Evolutionary conservation across 2,329 filamentous ascomycete species (phyloP), one percentile per base, ranked within the genome.

Genomic region (Grosmannia huntii): DNA sequence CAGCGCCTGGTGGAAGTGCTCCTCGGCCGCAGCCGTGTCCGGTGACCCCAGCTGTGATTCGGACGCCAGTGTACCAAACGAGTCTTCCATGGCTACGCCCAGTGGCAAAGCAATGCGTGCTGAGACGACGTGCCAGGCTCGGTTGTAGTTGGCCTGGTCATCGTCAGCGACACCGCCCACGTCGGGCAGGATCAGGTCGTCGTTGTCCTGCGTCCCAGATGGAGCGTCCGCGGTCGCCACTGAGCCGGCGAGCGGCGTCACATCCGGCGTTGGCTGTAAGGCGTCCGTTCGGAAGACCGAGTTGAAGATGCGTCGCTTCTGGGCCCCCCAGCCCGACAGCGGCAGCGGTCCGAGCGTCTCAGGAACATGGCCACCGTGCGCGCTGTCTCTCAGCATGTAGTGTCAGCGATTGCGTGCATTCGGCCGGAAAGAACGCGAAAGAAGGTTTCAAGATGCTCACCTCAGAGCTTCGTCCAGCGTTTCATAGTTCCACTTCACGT

Each of bases 91-190:
- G 2, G 79, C 71, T 50, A 80, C 77, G 11, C 78, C 79, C n/a
- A 75, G 68, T 10, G 81, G 79, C 25, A 86, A 72, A 53, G 76
- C 74, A 52, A 86, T 78, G 38, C 73, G 73, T 33, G 78, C 74
- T 19, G 82, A 85, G 60, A 85, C 81, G 31, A 74, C 70, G 65
- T 83, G 79, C 83, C 83, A 86, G 59, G 82, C 80, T 61, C 78
- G 72, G 65, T 85, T 81, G 75, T 78, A 84, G 62, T 74, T 75
- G 57, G 76, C 73, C 68, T 84, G 82, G 62, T 83, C 76, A 14
- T 49, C 48, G 21, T 49, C 48, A 2, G 48, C 50, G 14, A 38
- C 52, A 5, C 53, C 54, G 23, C 51, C 33, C 4, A 56, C 62
- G 23, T 63, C 62, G 2, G 63, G 55, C 53, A 58, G 55, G 36